Evolutionary conservation across 1,284 basidiomycete genomes (phyloP).

Genomic region (Filobasidium uniguttulatum): DNA sequence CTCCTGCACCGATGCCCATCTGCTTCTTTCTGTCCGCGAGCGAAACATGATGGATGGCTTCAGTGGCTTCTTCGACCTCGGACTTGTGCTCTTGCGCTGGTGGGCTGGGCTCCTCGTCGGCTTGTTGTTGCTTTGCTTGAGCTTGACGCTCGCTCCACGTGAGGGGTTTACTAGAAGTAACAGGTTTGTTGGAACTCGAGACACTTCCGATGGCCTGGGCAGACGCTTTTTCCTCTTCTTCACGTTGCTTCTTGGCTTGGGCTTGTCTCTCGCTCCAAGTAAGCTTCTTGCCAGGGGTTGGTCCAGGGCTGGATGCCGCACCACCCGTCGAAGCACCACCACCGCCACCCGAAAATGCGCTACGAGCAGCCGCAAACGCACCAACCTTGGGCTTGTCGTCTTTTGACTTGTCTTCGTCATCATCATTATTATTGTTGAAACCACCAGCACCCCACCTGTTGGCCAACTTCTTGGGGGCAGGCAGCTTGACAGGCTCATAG

Average conservation of each 20-base stretch:
- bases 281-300: conserved; percentile 49
- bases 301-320: conserved; percentile 11
- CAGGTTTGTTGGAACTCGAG: no score
- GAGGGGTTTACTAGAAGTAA: no score
- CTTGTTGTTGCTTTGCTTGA: conserved; percentile 63
- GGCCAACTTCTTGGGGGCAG: conserved; percentile 58
- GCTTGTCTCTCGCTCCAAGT: conserved; percentile 87
- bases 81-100: no score
- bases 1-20: no score
- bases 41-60: no score
- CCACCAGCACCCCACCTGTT: conserved; percentile 60
- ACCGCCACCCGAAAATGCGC: conserved; percentile 23
- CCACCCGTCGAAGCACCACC: conserved; percentile 18
- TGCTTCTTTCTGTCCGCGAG: no score
- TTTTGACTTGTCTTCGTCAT: conserved; percentile 19
- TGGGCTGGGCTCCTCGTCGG: conserved; percentile 76
- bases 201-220: conserved; percentile 29
- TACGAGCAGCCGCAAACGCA: conserved; percentile 24
- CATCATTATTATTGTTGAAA: conserved; percentile 38
- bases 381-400: conserved; percentile 31
- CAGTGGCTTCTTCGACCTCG: no score
- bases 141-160: conserved; percentile 87
- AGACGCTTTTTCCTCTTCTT: conserved; percentile 63
- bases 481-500: conserved; percentile 72
- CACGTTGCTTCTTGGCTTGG: conserved; percentile 64